A percentile compares a stretch with the other conserved stretches of the same genome.
phyloP scores from a whole-genome alignment of 1,139 yeast species.

The Suhomyces chickasaworum region DNA sequence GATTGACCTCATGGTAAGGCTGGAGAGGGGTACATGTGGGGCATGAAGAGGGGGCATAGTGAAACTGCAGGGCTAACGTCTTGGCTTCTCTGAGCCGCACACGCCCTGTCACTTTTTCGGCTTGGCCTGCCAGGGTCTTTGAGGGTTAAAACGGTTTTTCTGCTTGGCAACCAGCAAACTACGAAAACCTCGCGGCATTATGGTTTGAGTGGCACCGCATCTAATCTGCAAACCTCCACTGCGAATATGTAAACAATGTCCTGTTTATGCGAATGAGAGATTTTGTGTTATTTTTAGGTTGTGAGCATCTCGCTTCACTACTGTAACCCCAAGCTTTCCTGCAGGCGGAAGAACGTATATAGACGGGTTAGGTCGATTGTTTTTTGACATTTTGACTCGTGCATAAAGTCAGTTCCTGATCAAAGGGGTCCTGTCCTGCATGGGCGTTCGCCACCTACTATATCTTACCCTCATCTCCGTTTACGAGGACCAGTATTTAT shows the following conservation, averaged over 20 bases:
- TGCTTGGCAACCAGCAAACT: conserved; percentile 9
- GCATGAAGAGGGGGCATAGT: neutral
- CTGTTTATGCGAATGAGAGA: neutral
- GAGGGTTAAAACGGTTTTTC: conserved; percentile 1
- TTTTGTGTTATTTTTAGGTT: neutral
- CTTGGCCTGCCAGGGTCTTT: conserved; percentile 5
- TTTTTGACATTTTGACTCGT: conserved; percentile 9
- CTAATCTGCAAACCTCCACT: neutral
- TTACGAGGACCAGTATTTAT: neutral
- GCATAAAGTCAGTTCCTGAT: conserved; percentile 11
- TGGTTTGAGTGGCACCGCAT: neutral
- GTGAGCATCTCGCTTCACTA: neutral
- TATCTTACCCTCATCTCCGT: neutral
- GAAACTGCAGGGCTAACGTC: neutral
- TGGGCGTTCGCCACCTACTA: neutral
- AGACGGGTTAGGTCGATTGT: neutral
- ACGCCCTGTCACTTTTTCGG: conserved; percentile 6
- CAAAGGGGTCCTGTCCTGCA: neutral
- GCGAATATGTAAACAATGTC: neutral
- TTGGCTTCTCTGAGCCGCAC: conserved; percentile 1
- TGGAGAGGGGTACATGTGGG: neutral
- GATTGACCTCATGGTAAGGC: neutral
- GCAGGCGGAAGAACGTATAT: neutral
- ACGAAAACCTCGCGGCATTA: conserved; percentile 3
- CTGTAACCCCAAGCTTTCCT: neutral